Evolutionary conservation across 139 green algal species (phyloP), one percentile per base, ranked within the genome.

Genomic region (Klebsormidium nitens): DNA sequence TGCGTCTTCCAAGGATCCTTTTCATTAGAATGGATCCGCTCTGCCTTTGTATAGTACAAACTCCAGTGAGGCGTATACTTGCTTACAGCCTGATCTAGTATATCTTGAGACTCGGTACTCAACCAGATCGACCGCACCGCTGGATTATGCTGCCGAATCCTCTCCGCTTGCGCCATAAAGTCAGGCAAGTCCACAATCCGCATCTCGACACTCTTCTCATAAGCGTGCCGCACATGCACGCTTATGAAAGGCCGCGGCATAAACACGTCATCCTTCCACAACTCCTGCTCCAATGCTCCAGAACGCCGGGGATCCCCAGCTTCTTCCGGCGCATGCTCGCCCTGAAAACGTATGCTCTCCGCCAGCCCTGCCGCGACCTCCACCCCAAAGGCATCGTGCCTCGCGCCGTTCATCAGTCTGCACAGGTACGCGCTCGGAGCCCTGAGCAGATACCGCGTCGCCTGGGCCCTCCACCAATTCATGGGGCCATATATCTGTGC

Each of bases 381-480:
- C 38, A 17, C 26, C 1, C 32, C 57, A 47, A 59, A 69, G 26
- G 61, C 61, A 2, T 19, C 39, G 42, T 69, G 61, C 28, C 61
- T 57, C 40, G 39, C 61, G 14, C 39, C 19, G 31, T 69, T 69
- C 29, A 58, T 46, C n/a, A 69, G 6, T n/a, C 23, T 23, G n/a
- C 61, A 69, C 40, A 58, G 26, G 31, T 69, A 69, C 17, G n/a
- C 29, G 40, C 40, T 46, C 14, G 40, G 40, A 14, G 28, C 19
- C 29, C 42, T 39, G 26, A 69, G 26, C 31, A 69, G 61, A 32
- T 58, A 69, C 23, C 61, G 37, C 61, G 26, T 38, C 28, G 61
- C 61, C 61, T 69, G 61, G 29, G 59, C 59, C 28, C 59, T 67
- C 59, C 59, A 67, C 59, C 59, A 67, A 55, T n/a, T n/a, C n/a